A percentile compares a stretch with the other conserved stretches of the same genome.
These are phyloP conservation scores for Diospyros kaki DNA, from an alignment of 148 eudicot species.

Conservation along the genomic window DNA sequence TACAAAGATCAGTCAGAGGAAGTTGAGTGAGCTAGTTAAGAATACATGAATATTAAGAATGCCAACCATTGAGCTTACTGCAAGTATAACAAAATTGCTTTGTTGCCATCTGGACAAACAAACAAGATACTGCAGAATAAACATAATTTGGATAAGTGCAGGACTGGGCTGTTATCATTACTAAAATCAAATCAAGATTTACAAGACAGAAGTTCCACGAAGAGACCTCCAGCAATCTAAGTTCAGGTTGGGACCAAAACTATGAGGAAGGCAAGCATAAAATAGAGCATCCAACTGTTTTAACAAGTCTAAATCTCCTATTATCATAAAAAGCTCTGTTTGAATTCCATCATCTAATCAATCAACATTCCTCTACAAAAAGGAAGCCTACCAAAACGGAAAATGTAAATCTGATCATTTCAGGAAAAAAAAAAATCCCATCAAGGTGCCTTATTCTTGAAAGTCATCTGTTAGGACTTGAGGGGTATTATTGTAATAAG, in stretches of 20 bases:
- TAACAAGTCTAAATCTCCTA: too few species aligned
- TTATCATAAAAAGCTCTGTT: too few species aligned
- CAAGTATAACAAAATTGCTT: neutral
- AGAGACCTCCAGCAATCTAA: too few species aligned
- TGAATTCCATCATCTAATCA: too few species aligned
- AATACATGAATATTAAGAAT: neutral
- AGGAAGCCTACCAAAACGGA: too few species aligned
- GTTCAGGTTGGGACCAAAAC: neutral
- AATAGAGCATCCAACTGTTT: neutral
- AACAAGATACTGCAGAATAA: constrained; percentile 3
- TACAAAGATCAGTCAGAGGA: neutral
- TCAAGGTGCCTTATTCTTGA: too few species aligned
- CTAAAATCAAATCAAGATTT: neutral
- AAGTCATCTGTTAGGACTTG: too few species aligned
- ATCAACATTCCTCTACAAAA: too few species aligned
- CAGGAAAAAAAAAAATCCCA: too few species aligned
- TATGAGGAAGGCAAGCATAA: neutral
- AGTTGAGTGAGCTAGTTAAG: neutral
- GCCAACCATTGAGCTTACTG: neutral
- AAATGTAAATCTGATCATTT: too few species aligned
- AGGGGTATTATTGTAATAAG: too few species aligned
- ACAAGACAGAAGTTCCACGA: neutral
- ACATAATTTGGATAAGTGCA: neutral
- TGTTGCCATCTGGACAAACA: neutral
- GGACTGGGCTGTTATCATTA: neutral